Base-by-base conservation (phyloP, 495 filamentous ascomycete species). In the Podospora australis region DNA sequence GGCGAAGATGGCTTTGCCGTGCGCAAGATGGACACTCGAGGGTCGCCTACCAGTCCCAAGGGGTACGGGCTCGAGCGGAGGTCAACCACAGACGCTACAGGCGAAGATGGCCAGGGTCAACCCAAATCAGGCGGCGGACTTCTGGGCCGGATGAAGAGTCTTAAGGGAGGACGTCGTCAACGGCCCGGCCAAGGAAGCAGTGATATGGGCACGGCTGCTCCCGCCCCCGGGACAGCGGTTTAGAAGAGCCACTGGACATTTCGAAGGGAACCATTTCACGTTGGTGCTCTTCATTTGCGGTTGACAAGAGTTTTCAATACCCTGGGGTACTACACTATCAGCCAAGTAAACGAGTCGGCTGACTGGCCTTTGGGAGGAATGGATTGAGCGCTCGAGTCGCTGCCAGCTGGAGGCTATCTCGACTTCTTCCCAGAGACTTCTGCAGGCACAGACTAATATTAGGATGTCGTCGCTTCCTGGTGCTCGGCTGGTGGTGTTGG, bases 81-180 rank as follows among this genome's bases (percentile, higher is more conserved):
- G 54, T 57, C 77, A 7, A 90, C 85, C 32, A 77, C 78, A n/a
- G 87, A 90, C 32, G 80, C 76, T 14, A 63, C 64, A 10, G 66
- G 60, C 54, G 56, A 50, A 24, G 49, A 50, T 13, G 70, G 59
- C 24, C 63, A 66, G 7, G 59, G 55, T 17, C 70, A 72, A 50
- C 57, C 59, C 29, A 79, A 73, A 57, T 16, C 30, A 13, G 48
- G 26, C 41, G 48, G 34, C 49, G 77, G 89, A 2, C 86, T 96
- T 53, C 64, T 96, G 49, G 90, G 79, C 52, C 78, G 90, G 30
- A 89, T 96, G 66, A 92, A 87, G 79, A 89, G 84, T 67, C 69
- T 95, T 66, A 87, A 89, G 71, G 83, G 83, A 34, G 64, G 69
- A 46, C 65, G 66, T 29, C 59, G 71, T 49, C 58, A 55, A 46